Evolutionary conservation across 1,284 basidiomycete species (phyloP).

Genomic region (Tilletia walkeri): DNA sequence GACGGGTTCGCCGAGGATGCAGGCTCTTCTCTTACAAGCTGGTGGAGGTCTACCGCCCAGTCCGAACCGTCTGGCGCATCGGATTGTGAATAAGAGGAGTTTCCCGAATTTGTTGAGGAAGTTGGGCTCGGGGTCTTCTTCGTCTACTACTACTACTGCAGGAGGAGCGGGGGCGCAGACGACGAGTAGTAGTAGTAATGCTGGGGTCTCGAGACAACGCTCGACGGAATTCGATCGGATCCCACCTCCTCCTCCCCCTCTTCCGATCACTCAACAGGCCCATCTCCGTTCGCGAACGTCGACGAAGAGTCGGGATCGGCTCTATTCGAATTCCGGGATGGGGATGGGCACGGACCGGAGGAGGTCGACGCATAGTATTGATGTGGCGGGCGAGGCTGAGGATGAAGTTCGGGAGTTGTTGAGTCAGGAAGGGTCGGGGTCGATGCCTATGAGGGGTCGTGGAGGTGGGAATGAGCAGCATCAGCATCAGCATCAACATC

Average conservation of each 20-base stretch:
- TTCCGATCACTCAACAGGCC: no score
- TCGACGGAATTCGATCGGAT: no score
- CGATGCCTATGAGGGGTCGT: no score
- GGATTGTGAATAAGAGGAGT: slow-evolving; percentile 36
- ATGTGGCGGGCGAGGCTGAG: slow-evolving; percentile 6
- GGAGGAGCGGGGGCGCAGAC: background rate
- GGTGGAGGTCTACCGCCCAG: slow-evolving; percentile 22
- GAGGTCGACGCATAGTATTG: background rate
- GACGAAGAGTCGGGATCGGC: background rate
- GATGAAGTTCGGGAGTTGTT: background rate
- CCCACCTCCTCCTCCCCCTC: background rate
- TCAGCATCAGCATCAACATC: no score
- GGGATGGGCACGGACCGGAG: background rate
- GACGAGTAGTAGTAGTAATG: background rate
- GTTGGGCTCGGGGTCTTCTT: background rate
- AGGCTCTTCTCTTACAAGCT: background rate
- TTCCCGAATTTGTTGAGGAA: slow-evolving; percentile 42
- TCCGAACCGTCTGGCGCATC: slow-evolving; percentile 26
- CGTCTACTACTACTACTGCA: no score
- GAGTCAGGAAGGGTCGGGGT: background rate
- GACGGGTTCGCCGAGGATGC: background rate
- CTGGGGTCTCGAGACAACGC: no score
- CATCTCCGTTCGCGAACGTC: background rate
- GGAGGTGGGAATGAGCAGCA: background rate
- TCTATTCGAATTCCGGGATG: background rate